phyloP scores from a whole-genome alignment of 106 monocot genomes.

The Dendrobium chrysotoxum region DNA sequence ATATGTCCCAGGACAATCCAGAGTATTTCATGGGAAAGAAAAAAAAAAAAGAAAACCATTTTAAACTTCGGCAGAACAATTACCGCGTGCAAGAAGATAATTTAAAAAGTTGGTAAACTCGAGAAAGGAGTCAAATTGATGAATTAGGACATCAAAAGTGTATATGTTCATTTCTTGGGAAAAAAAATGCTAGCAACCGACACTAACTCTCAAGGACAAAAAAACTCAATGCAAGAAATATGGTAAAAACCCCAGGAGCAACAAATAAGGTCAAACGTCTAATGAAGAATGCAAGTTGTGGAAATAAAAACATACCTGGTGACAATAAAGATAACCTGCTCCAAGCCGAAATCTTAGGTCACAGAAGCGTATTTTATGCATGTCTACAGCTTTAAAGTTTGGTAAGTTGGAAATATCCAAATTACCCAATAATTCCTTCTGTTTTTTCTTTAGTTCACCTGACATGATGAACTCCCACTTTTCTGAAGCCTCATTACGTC shows the following conservation, averaged over 20 bases:
- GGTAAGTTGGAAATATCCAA: constrained; percentile 43
- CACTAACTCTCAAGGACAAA: neutral
- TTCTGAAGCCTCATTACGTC: constrained; percentile 44
- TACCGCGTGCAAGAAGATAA: no score
- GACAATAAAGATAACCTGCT: constrained; percentile 87
- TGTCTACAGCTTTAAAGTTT: constrained; percentile 42
- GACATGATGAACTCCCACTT: constrained; percentile 80
- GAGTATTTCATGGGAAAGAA: neutral
- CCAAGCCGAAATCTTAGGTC: constrained; percentile 76
- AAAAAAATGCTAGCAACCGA: no score
- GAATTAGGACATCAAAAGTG: neutral
- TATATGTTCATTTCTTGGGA: neutral
- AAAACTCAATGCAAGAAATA: neutral
- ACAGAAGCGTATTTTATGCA: constrained; percentile 68
- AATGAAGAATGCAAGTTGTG: no score
- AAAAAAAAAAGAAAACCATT: no score
- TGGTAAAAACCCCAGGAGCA: neutral
- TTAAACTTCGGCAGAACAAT: no score
- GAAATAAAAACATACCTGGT: constrained; percentile 50
- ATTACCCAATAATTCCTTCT: constrained; percentile 61
- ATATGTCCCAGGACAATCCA: neutral
- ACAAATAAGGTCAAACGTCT: neutral
- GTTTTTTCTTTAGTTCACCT: constrained; percentile 65
- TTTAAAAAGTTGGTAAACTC: no score
- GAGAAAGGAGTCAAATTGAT: neutral